Conservation (phyloP, 2,329 filamentous ascomycete genomes). For the Aspergillus sp. region DNA sequence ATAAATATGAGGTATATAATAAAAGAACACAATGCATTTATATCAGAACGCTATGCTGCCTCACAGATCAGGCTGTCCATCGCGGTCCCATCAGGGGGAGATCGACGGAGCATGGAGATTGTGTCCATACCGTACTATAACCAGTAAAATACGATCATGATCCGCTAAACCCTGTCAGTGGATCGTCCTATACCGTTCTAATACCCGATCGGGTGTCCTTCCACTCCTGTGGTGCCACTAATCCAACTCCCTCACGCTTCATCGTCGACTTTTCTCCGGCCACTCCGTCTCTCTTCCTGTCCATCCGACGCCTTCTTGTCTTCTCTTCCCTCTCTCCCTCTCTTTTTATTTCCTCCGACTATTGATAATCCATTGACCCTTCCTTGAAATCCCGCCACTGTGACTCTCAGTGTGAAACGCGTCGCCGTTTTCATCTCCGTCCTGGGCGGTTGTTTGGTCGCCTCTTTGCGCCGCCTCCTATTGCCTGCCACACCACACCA, state of each 20-base stretch:
- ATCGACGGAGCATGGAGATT: neutral
- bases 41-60: neutral
- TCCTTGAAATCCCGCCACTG: neutral
- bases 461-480: no score
- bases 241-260: neutral
- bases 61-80: neutral
- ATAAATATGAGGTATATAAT: no score
- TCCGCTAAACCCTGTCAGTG: no score
- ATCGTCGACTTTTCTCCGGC: neutral
- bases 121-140: no score
- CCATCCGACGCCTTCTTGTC: neutral
- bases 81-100: neutral
- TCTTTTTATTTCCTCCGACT: neutral
- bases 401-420: neutral
- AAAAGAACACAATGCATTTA: neutral
- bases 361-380: neutral
- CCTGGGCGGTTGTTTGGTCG: no score
- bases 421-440: no score
- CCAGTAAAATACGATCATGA: no score
- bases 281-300: neutral
- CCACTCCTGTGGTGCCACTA: slow-evolving; percentile 10
- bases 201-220: slow-evolving; percentile 2
- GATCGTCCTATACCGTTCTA: neutral
- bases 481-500: no score
- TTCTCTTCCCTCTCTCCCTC: neutral